Evolutionary conservation across 2,329 filamentous ascomycete species (phyloP).

Genomic region (Talaromyces funiculosus): DNA sequence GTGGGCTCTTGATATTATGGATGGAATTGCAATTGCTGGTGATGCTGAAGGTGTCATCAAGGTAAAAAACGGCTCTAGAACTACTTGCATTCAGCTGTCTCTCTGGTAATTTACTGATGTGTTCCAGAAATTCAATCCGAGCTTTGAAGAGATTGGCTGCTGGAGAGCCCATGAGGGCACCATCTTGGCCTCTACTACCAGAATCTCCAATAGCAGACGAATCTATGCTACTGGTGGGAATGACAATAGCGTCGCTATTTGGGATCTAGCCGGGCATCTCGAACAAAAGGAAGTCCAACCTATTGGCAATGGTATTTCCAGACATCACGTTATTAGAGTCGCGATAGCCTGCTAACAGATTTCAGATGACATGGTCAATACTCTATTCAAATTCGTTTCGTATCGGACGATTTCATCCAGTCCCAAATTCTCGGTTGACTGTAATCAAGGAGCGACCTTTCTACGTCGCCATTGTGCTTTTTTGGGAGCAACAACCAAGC

Average conservation of each 20-base stretch:
- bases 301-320: constrained; percentile 50
- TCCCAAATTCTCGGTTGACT: constrained; percentile 82
- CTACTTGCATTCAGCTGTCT: not conserved
- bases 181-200: constrained; percentile 76
- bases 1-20: constrained; percentile 78
- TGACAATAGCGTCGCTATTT: constrained; percentile 81
- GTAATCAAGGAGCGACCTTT: constrained; percentile 85
- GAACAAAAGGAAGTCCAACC: constrained; percentile 42
- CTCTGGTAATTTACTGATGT: not conserved
- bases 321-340: not conserved
- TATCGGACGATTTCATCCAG: constrained; percentile 89
- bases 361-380: constrained; percentile 58
- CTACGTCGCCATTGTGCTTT: constrained; percentile 86
- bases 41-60: constrained; percentile 83
- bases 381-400: constrained; percentile 76
- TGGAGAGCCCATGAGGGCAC: constrained; percentile 84
- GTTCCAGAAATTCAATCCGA: constrained; percentile 66
- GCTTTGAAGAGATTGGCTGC: constrained; percentile 70
- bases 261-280: constrained; percentile 64
- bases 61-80: constrained; percentile 43
- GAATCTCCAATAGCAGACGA: constrained; percentile 63
- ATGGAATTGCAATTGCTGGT: constrained; percentile 78
- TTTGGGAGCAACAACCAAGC: constrained; percentile 80
- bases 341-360: not conserved
- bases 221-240: constrained; percentile 94